Percentiles rank a stretch among this genome's conserved stretches.
phyloP scores from a whole-genome alignment of 192 early-diverging fungal species.

The Backusella luteola region DNA sequence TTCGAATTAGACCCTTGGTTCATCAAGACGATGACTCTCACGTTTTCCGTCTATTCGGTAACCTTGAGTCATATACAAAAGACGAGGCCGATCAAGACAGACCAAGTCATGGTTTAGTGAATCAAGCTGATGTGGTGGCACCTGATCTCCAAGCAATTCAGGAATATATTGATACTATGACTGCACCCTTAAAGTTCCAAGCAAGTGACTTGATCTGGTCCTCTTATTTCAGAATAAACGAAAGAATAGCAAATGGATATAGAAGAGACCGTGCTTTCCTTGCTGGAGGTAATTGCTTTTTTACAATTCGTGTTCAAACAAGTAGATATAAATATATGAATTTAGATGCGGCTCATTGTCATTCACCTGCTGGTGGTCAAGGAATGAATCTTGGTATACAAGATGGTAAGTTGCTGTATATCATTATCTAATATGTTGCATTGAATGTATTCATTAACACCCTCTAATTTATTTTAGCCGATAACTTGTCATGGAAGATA shows the following conservation, averaged over 20 bases:
- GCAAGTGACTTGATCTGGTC: constrained; percentile 19
- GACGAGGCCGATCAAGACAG: neutral
- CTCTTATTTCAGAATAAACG: constrained; percentile 32
- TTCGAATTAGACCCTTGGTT: neutral
- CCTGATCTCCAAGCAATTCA: constrained; percentile 12
- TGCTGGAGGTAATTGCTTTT: constrained; percentile 25
- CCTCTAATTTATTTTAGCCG: constrained; percentile 17
- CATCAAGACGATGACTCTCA: neutral
- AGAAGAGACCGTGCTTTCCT: constrained; percentile 28
- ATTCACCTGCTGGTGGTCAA: constrained; percentile 37
- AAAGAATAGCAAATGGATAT: constrained; percentile 34
- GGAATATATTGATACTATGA: constrained; percentile 3
- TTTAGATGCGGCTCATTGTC: constrained; percentile 40
- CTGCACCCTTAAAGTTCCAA: neutral
- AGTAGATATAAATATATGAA: neutral
- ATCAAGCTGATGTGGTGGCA: neutral
- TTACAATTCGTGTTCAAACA: neutral
- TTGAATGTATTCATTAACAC: neutral
- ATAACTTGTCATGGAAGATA: constrained; percentile 52
- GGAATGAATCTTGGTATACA: constrained; percentile 48
- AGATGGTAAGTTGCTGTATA: constrained; percentile 29
- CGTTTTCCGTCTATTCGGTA: constrained; percentile 13
- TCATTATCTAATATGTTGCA: neutral
- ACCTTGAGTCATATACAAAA: neutral
- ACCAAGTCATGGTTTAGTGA: constrained; percentile 11